A percentile compares a stretch with the other conserved stretches of the same genome.
These are phyloP conservation scores for Solanum pimpinellifolium DNA, from an alignment of 257 asterid genomes.

Conservation along the genomic window DNA sequence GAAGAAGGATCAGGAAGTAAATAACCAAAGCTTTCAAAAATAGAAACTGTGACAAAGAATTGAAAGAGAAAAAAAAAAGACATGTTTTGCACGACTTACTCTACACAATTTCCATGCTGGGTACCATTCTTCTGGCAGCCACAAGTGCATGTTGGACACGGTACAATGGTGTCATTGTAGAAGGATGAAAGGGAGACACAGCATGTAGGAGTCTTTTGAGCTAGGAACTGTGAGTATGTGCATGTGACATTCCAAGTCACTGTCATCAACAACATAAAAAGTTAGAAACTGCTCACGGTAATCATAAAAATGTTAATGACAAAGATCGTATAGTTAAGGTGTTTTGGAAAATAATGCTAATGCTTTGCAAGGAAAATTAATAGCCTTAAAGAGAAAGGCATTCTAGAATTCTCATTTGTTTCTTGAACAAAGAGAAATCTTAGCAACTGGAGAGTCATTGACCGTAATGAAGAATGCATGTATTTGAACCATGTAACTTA, in stretches of 20 bases:
- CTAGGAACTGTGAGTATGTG: constrained; percentile 14
- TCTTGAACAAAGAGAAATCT: background rate
- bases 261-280: constrained; percentile 22
- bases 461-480: background rate
- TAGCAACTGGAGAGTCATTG: background rate
- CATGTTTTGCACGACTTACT: background rate
- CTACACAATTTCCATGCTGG: constrained; percentile 4
- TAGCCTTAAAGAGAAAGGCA: background rate
- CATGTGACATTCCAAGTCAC: constrained; percentile 78
- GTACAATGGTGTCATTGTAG: constrained; percentile 11
- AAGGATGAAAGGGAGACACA: constrained; percentile 18
- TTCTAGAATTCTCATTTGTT: background rate
- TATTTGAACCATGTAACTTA: constrained; percentile 10
- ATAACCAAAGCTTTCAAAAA: background rate
- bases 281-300: background rate
- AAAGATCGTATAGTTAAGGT: background rate
- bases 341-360: background rate
- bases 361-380: background rate
- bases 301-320: background rate
- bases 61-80: background rate
- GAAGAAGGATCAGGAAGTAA: background rate
- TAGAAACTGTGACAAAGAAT: background rate
- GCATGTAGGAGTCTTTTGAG: constrained; percentile 16
- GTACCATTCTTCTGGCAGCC: constrained; percentile 13
- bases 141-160: constrained; percentile 14